A percentile compares a stretch with the other conserved stretches of the same genome.
Conservation (phyloP, 768 basidiomycete species). For the Tephrocybe rancida region DNA sequence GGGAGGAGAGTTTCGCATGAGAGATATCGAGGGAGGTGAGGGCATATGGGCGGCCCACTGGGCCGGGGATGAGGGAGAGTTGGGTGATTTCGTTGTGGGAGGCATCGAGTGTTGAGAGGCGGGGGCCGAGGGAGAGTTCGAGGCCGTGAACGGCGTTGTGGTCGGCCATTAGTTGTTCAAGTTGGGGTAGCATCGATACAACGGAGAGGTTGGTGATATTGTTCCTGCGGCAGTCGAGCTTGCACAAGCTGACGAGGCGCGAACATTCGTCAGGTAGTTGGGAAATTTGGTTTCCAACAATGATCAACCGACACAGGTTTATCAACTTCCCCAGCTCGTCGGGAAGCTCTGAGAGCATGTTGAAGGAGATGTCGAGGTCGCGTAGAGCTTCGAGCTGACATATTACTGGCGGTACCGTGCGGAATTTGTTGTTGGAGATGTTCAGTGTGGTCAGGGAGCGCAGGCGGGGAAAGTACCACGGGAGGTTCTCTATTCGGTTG, state of each 20-base stretch:
- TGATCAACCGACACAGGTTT: slow-evolving; percentile 69
- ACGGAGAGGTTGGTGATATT: slow-evolving; percentile 73
- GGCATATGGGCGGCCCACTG: slow-evolving; percentile 44
- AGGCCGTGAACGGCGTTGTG: slow-evolving; percentile 83
- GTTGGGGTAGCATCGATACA: slow-evolving; percentile 67
- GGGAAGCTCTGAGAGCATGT: slow-evolving; percentile 81
- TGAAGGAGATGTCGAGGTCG: slow-evolving; percentile 95
- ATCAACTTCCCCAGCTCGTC: slow-evolving; percentile 73
- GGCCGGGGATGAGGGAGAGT: slow-evolving; percentile 60
- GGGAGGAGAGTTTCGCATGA: slow-evolving; percentile 81
- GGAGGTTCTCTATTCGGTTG: slow-evolving; percentile 87
- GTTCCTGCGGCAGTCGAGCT: slow-evolving; percentile 88
- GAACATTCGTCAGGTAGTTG: slow-evolving; percentile 66
- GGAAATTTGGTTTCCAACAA: slow-evolving; percentile 85
- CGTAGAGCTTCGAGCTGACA: slow-evolving; percentile 70
- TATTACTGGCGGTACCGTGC: slow-evolving; percentile 71
- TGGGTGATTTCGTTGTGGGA: slow-evolving; percentile 91
- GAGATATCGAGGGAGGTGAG: slow-evolving; percentile 86
- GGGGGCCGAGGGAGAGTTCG: slow-evolving; percentile 74
- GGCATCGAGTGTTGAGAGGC: slow-evolving; percentile 66
- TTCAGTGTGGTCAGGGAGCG: slow-evolving; percentile 76
- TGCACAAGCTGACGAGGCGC: slow-evolving; percentile 58
- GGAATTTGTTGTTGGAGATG: slow-evolving; percentile 96
- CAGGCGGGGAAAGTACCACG: slow-evolving; percentile 82
- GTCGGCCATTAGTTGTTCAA: slow-evolving; percentile 74